Evolutionary conservation across 345 rosid genomes (phyloP).

Genomic region (Murraya koenigii): DNA sequence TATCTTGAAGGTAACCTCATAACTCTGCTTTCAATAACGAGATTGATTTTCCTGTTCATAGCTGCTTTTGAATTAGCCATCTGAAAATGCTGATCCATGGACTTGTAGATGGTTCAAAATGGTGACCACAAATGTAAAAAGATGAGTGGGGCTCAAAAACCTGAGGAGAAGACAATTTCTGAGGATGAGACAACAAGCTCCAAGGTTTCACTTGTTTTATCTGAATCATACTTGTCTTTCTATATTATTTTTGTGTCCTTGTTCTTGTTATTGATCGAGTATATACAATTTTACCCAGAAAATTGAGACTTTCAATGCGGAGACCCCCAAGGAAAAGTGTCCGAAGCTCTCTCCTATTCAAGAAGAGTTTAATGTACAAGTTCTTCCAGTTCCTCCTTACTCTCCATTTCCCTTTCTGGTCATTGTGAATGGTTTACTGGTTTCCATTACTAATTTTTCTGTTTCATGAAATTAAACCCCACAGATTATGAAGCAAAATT

Average conservation of each 20-base stretch:
- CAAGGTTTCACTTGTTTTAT: conserved; percentile 40
- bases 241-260: neutral
- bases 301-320: conserved; percentile 33
- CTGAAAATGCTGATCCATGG: neutral
- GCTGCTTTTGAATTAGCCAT: neutral
- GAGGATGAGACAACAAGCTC: conserved; percentile 40
- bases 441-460: neutral
- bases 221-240: neutral
- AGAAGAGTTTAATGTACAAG: conserved; percentile 35
- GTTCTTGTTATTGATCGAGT: neutral
- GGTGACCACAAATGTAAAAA: conserved; percentile 69
- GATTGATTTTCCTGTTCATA: neutral
- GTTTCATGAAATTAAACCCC: neutral
- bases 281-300: conserved; percentile 29
- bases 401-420: neutral
- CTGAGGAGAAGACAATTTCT: conserved; percentile 44
- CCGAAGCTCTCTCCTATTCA: conserved; percentile 30
- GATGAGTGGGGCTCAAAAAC: conserved; percentile 19
- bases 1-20: conserved; percentile 54
- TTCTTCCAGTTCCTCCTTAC: neutral
- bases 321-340: conserved; percentile 15
- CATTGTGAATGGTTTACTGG: neutral
- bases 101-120: conserved; percentile 63
- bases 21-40: neutral
- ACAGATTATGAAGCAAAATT: conserved; percentile 7